Conservation (phyloP, 1,284 basidiomycete species). For the Boletellus sp. region DNA sequence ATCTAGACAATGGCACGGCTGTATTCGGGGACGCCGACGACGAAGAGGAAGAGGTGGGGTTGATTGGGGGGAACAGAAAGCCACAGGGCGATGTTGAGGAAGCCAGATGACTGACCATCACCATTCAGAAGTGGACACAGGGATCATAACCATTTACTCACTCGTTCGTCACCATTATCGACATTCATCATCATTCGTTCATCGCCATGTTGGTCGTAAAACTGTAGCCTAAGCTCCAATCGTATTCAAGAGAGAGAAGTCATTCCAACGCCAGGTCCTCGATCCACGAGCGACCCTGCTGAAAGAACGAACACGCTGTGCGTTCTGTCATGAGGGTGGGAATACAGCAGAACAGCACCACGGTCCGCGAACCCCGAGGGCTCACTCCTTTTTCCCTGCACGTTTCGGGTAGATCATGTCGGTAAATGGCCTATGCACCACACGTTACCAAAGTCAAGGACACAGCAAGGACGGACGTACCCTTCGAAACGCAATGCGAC, state of each 20-base stretch:
- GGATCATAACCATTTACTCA: no score
- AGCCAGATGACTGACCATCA: neutral
- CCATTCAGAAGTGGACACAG: no score
- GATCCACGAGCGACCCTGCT: no score
- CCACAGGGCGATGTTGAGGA: neutral
- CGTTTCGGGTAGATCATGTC: slow-evolving; percentile 76
- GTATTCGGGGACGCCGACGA: slow-evolving; percentile 10
- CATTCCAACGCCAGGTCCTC: no score
- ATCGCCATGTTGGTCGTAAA: no score
- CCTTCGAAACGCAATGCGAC: slow-evolving; percentile 86
- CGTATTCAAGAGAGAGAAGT: no score
- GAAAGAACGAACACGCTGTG: neutral
- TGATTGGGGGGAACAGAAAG: slow-evolving; percentile 16
- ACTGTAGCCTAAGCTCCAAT: no score
- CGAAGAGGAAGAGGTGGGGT: slow-evolving; percentile 37
- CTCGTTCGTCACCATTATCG: no score
- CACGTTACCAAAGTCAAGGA: no score
- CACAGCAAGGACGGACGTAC: slow-evolving; percentile 40
- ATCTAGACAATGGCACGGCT: neutral
- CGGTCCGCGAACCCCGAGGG: neutral
- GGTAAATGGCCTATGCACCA: slow-evolving; percentile 63
- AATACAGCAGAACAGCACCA: no score
- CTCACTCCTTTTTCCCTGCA: slow-evolving; percentile 30
- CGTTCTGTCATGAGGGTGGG: neutral
- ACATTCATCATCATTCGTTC: no score